Evolutionary conservation across 1,139 yeast genomes (phyloP).

Genomic region (Kazachstania sp.): DNA sequence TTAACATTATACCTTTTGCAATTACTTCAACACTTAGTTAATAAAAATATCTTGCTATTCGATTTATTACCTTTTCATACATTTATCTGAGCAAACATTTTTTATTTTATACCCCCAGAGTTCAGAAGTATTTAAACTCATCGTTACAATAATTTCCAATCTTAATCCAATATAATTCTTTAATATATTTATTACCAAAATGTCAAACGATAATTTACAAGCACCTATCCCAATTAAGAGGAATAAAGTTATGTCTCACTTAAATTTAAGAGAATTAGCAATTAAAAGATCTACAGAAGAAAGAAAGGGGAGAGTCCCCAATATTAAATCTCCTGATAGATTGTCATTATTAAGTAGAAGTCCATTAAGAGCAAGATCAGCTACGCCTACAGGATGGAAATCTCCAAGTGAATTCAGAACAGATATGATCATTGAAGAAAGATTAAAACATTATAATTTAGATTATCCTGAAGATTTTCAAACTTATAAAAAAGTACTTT

Average conservation of each 20-base stretch:
- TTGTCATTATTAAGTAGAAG: not conserved
- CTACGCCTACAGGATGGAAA: slow-evolving; percentile 22
- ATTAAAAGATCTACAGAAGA: slow-evolving; percentile 6
- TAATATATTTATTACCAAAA: slow-evolving; percentile 1
- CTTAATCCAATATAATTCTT: no score
- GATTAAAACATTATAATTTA: slow-evolving; percentile 45
- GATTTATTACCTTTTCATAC: no score
- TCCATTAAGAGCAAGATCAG: slow-evolving; percentile 20
- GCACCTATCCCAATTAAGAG: slow-evolving; percentile 23
- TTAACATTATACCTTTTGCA: no score
- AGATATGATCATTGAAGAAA: slow-evolving; percentile 21
- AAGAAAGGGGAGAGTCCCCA: slow-evolving; percentile 19
- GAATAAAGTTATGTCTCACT: slow-evolving; percentile 12
- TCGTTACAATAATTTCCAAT: no score
- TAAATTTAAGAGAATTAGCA: slow-evolving; percentile 13
- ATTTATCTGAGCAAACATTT: no score
- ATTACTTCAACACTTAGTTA: no score
- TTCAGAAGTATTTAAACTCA: no score
- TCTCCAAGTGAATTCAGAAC: slow-evolving; percentile 19
- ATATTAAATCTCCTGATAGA: slow-evolving; percentile 12
- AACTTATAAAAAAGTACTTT: slow-evolving; percentile 35
- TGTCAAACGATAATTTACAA: slow-evolving; percentile 16
- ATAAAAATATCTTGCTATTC: no score
- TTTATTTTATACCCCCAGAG: no score
- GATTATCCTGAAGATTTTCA: slow-evolving; percentile 50